Base-by-base conservation (phyloP, 495 filamentous ascomycete genomes). In the Neurospora intermedia region DNA sequence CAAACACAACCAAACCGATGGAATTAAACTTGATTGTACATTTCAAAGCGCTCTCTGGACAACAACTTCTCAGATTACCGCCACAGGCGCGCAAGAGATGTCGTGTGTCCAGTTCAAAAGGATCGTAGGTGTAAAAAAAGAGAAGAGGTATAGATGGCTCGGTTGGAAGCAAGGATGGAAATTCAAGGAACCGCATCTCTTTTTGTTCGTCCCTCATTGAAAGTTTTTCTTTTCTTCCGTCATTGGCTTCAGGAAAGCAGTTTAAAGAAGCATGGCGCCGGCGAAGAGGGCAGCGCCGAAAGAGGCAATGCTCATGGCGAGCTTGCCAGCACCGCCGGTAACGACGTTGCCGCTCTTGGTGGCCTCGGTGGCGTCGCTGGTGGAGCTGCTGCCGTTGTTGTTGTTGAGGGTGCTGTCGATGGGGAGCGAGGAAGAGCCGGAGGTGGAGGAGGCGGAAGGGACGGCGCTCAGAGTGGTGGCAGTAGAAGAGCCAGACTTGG, bases 181-280 rank as follows among this genome's bases (percentile, higher is more conserved):
- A 66, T 66, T 4, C 31, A 18, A 66, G 7, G 35, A 31, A 16
- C 54, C 15, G 16, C 16, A 66, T 66, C 18, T 35, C 54, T 27
- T 8, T 66, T 66, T 66, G 27, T 66, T 35, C 54, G 35, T 66
- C 54, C 23, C 38, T 40, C 40, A 70, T 15, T 71, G 7, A 31
- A 31, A 31, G 27, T 31, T 31, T 31, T 31, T 31, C 62, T n/a
- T 35, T 40, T 13, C 16, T 2, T 69, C 69, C 45, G 15, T 72
- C 45, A 66, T 69, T 69, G 69, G 38, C 13, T 66, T 66, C 20
- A 69, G 8, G 5, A 15, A 10, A 31, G 10, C 31, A 16, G 15
- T 40, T 81, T 80, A 82, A 73, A 82, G 76, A n/a, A 73, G 70
- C 54, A 81, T 71, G 72, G 71, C 74, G 69, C 73, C 77, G 41